phyloP scores from a whole-genome alignment of 164 flowering plant species.

The Vitis rotundifolia region DNA sequence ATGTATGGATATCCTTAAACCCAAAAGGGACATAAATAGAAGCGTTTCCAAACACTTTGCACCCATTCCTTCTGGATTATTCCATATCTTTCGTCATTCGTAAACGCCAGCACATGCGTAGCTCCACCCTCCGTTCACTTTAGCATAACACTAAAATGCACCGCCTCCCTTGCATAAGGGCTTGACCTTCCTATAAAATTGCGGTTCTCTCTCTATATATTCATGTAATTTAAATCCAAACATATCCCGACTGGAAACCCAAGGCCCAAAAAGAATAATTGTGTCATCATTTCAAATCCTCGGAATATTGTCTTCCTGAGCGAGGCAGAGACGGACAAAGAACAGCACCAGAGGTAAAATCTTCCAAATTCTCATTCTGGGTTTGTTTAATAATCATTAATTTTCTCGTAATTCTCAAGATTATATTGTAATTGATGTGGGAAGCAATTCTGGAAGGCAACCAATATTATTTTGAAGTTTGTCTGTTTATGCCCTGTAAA shows the following conservation, averaged over 20 bases:
- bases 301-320: neutral
- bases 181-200: neutral
- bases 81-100: neutral
- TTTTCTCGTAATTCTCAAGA: neutral
- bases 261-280: too few relatives aligned
- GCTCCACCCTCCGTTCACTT: neutral
- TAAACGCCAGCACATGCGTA: conserved; percentile 20
- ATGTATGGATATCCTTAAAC: too few relatives aligned
- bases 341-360: neutral
- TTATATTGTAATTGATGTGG: neutral
- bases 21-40: neutral
- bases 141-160: neutral
- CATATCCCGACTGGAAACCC: too few relatives aligned
- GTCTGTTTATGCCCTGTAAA: neutral
- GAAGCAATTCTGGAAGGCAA: too few relatives aligned
- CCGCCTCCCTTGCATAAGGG: neutral
- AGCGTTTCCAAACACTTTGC: neutral
- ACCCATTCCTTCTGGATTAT: neutral
- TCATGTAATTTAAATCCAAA: too few relatives aligned
- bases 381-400: neutral
- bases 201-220: too few relatives aligned
- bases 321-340: neutral
- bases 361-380: conserved; percentile 3
- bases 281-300: neutral
- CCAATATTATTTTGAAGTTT: neutral